A percentile compares a stretch with the other conserved stretches of the same genome.
These are phyloP conservation scores for Quercus wislizeni DNA, from an alignment of 306 rosid species.

Conservation along the genomic window DNA sequence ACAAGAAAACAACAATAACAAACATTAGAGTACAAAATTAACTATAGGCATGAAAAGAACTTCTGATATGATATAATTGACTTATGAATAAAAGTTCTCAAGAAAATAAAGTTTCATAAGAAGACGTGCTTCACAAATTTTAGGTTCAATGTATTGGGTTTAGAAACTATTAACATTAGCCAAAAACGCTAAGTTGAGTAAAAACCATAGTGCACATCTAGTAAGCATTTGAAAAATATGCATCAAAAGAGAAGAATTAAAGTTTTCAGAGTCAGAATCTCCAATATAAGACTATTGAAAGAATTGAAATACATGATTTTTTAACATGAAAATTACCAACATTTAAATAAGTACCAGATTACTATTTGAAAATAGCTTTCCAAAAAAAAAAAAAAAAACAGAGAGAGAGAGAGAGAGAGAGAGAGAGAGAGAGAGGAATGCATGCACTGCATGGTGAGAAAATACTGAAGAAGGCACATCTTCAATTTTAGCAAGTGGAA, in stretches of 20 bases:
- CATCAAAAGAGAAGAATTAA: not conserved
- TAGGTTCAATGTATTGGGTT: not conserved
- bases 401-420: not conserved
- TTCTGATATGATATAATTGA: not conserved
- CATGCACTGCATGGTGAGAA: conserved; percentile 65
- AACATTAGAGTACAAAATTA: conserved; percentile 19
- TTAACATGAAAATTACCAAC: not conserved
- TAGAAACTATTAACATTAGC: not conserved
- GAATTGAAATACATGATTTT: conserved; percentile 1
- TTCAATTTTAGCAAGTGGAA: conserved; percentile 62
- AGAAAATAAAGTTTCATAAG: not conserved
- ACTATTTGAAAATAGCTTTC: conserved; percentile 6
- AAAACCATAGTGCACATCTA: not conserved
- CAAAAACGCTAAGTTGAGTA: too few species aligned
- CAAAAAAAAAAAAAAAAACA: not conserved
- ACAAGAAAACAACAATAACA: not conserved
- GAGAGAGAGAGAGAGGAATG: conserved; percentile 12
- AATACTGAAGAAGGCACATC: conserved; percentile 66
- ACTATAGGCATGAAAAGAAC: not conserved
- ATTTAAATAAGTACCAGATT: not conserved
- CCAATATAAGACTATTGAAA: not conserved
- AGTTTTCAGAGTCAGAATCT: not conserved
- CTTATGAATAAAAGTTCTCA: not conserved
- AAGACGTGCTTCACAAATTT: not conserved
- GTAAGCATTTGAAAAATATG: not conserved